Percentiles rank a stretch among this genome's conserved stretches.
These are phyloP conservation scores for Clarireedia monteithiana DNA, from an alignment of 2,329 filamentous ascomycete genomes.

Conservation along the genomic window DNA sequence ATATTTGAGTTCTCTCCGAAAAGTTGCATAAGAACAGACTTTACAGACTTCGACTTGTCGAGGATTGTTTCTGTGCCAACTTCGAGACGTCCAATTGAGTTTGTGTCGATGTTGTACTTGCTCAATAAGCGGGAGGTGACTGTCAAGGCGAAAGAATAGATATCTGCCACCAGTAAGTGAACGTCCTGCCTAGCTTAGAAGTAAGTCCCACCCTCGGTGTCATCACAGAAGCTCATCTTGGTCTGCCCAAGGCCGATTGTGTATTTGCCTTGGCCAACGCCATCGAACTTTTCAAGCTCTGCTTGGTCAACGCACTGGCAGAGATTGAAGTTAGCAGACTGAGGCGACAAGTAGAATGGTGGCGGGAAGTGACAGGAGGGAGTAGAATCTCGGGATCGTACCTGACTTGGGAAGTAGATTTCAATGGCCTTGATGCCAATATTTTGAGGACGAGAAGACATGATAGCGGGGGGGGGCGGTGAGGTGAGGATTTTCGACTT, in stretches of 20 bases:
- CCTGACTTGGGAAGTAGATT: slow-evolving; percentile 81
- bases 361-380: neutral
- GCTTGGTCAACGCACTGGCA: slow-evolving; percentile 72
- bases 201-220: slow-evolving; percentile 60
- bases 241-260: slow-evolving; percentile 87
- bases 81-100: slow-evolving; percentile 72
- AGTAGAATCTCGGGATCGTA: slow-evolving; percentile 35
- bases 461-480: slow-evolving; percentile 32
- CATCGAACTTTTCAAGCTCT: slow-evolving; percentile 82
- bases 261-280: slow-evolving; percentile 75
- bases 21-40: slow-evolving; percentile 81
- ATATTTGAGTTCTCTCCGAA: slow-evolving; percentile 79
- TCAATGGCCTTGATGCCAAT: slow-evolving; percentile 92
- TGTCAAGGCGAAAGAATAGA: slow-evolving; percentile 79
- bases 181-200: slow-evolving; percentile 1
- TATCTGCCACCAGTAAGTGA: slow-evolving; percentile 43
- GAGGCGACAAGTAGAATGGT: neutral
- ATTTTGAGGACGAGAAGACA: slow-evolving; percentile 74
- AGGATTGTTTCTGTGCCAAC: slow-evolving; percentile 80
- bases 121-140: slow-evolving; percentile 68
- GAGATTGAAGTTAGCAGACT: slow-evolving; percentile 5
- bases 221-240: slow-evolving; percentile 88
- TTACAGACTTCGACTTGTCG: slow-evolving; percentile 88
- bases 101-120: slow-evolving; percentile 77
- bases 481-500: slow-evolving; percentile 9